phyloP scores from a whole-genome alignment of 371 early-diverging fungal species.

The Mucor saturninus region DNA sequence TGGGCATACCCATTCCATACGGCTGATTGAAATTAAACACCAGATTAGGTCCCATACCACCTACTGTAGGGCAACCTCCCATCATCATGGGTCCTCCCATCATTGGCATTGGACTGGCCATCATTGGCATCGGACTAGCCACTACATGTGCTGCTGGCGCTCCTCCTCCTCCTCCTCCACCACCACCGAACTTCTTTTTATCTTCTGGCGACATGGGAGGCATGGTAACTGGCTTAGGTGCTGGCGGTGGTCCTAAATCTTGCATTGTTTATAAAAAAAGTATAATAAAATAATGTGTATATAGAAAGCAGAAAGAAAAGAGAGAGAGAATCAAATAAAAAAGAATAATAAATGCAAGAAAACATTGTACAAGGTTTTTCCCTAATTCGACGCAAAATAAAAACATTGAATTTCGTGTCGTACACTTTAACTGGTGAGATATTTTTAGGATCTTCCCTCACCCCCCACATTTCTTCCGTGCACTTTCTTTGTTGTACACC shows the following conservation, averaged over 20 bases:
- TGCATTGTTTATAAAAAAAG: no score
- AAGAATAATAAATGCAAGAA: background rate
- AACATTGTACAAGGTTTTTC: no score
- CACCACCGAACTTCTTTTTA: slow-evolving; percentile 1
- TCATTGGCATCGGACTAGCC: background rate
- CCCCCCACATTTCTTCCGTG: no score
- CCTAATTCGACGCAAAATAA: no score
- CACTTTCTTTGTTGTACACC: no score
- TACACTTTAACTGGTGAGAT: no score
- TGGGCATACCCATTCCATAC: slow-evolving; percentile 1
- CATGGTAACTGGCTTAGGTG: slow-evolving; percentile 13
- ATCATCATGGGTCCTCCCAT: slow-evolving; percentile 4
- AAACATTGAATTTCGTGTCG: no score
- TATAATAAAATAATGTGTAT: no score
- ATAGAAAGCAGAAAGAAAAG: slow-evolving; percentile 1
- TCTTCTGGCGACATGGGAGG: slow-evolving; percentile 19
- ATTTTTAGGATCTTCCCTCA: no score
- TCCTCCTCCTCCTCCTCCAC: background rate
- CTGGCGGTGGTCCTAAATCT: slow-evolving; percentile 8
- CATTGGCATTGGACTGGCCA: slow-evolving; percentile 7
- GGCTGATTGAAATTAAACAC: slow-evolving; percentile 25
- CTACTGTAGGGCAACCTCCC: slow-evolving; percentile 5
- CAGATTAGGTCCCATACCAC: slow-evolving; percentile 29
- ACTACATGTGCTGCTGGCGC: background rate
- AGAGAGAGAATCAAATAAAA: background rate